Base-by-base conservation (phyloP, 1,284 basidiomycete genomes). In the Moesziomyces parantarcticus region DNA sequence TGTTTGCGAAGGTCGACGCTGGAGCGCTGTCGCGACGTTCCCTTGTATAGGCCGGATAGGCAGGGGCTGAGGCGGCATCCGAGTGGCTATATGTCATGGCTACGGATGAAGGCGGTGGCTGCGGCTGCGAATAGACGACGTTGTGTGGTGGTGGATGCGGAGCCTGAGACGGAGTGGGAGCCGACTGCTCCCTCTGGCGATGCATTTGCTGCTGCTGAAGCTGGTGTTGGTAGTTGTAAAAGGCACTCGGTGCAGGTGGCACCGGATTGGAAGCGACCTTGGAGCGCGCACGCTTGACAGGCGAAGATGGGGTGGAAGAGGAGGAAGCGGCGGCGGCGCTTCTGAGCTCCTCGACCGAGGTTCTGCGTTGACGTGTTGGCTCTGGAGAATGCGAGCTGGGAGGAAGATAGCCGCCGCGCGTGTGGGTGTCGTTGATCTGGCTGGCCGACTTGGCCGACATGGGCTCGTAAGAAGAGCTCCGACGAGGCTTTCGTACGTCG, bases 331-430 rank as follows among this genome's bases (percentile, higher is more conserved):
- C 36, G 53, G 54, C 20, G n/a, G 54, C 36, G 53, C 48, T 14
- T 63, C 51, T 58, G 40, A 63, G 58, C 21, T 61, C 55, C 40
- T 53, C 42, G 29, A 58, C 54, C 11, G 67, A 66, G 2, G 57
- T 63, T 18, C 57, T 58, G 16, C 52, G 54, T 10, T 66, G 50
- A 18, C 55, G 57, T 16, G 56, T 39, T 9, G 76, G 76, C 43
- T 71, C 75, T 9, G 77, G 77, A 36, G 72, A 70, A 51, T 74
- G 71, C 13, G 73, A 74, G 55, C 76, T 76, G 3, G 67, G 55
- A 11, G 77, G 77, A 23, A 79, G 61, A 16, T 70, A 66, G 43
- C 71, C 77, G 23, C 77, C 77, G 21, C 44, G 57, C 1, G 76
- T 68, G 20, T 58, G 55, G 5, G 54, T 32, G 22, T 79, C 76